Evolutionary conservation across 176 grass and related monocot genomes (phyloP).

Genomic region (Carex scoparia): DNA sequence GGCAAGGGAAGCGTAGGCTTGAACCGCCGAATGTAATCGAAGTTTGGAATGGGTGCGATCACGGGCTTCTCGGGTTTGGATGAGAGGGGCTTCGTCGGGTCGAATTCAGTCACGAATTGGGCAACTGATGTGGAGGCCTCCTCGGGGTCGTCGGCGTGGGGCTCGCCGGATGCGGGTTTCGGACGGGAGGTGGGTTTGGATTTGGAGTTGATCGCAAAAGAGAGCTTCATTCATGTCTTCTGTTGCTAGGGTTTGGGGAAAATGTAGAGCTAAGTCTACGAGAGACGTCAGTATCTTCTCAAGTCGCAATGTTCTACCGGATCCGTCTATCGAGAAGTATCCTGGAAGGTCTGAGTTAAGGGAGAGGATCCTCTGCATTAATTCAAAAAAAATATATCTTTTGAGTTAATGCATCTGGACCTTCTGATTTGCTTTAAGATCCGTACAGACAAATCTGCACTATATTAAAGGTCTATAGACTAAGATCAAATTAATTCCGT

Average conservation of each 20-base stretch:
- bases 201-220: slow-evolving; percentile 58
- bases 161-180: neutral
- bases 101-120: slow-evolving; percentile 84
- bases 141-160: neutral
- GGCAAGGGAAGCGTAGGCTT: slow-evolving; percentile 60
- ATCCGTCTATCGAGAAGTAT: no score
- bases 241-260: slow-evolving; percentile 27
- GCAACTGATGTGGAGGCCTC: slow-evolving; percentile 12
- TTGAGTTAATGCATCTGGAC: no score
- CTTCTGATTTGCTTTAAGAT: no score
- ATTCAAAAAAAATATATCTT: no score
- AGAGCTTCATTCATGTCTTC: slow-evolving; percentile 65
- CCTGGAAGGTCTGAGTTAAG: neutral
- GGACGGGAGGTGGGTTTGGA: slow-evolving; percentile 29
- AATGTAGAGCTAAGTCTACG: neutral
- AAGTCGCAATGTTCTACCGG: no score
- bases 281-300: neutral
- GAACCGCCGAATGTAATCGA: slow-evolving; percentile 45
- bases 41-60: slow-evolving; percentile 74
- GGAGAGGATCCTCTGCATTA: no score
- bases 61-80: slow-evolving; percentile 28
- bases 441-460: no score
- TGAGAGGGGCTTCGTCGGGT: slow-evolving; percentile 50
- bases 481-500: no score
- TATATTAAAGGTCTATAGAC: no score